Conservation (phyloP, 257 asterid species). For the Penstemon davidsonii region DNA sequence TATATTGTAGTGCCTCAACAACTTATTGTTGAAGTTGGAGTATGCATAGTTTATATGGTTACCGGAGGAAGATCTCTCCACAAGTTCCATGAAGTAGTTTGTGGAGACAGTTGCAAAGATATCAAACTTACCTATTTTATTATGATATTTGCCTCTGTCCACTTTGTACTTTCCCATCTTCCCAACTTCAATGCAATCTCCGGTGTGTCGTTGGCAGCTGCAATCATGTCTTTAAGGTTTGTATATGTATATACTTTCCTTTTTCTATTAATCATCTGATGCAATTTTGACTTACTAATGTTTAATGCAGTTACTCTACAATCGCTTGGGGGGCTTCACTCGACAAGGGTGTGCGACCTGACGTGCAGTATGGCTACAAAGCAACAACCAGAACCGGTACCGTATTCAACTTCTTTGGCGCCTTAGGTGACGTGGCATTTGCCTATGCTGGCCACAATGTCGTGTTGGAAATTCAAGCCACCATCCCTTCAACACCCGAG, state of each 20-base stretch:
- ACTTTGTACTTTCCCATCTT: constrained; percentile 88
- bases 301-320: constrained; percentile 63
- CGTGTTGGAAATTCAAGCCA: constrained; percentile 87
- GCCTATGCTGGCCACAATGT: constrained; percentile 97
- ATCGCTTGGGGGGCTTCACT: constrained; percentile 88
- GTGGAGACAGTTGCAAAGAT: constrained; percentile 36
- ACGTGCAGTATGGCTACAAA: constrained; percentile 71
- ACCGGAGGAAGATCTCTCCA: constrained; percentile 80
- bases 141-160: constrained; percentile 90
- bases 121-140: constrained; percentile 74
- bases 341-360: constrained; percentile 55
- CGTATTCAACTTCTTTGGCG: constrained; percentile 71
- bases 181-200: constrained; percentile 93
- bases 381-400: constrained; percentile 57
- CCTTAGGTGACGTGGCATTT: constrained; percentile 84
- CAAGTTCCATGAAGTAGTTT: constrained; percentile 62
- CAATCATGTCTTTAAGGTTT: constrained; percentile 90
- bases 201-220: constrained; percentile 88
- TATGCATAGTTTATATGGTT: constrained; percentile 89
- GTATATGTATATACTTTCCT: neutral
- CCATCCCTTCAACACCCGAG: constrained; percentile 88
- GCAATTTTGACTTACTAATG: too few relatives aligned
- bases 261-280: neutral
- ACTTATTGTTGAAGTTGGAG: constrained; percentile 75
- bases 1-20: constrained; percentile 95